Base-by-base conservation (phyloP, 192 early-diverging fungal species). In the Hyaloraphidium curvatum region DNA sequence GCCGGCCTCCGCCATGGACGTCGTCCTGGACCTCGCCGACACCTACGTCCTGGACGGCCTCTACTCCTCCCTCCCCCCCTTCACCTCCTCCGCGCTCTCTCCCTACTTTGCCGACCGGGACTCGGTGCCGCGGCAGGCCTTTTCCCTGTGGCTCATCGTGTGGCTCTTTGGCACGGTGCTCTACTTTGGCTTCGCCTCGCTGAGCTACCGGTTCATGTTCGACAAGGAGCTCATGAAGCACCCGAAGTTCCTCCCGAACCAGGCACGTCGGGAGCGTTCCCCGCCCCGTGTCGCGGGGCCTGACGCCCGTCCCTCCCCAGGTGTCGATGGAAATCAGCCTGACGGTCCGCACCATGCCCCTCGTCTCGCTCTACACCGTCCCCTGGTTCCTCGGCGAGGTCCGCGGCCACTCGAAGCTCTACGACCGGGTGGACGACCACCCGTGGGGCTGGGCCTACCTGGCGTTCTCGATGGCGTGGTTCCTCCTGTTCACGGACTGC, bases 371-470 rank as follows among this genome's bases (percentile, higher is more conserved):
- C 39, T 63, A 91, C 55, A 95, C 91, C 23, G 70, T 83, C 4
- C 94, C 94, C 31, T 93, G 86, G 84, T 89, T 91, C 60, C 64
- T 82, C 40, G 86, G 82, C 39, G 87, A 98, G 63, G 69, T 98
- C 48, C 74, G 75, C 28, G 94, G 91, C 1, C 83, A 91, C 67
- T 90, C 88, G 39, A 64, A 65, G 58, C 66, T 95, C 30, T 91
- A 95, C 73, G 73, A 82, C 56, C 70, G 78, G 2, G 65, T 81
- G 53, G 55, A 70, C 58, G 64, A 61, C 21, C 81, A 80, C 59
- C 43, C 43, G 5, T 48, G 43, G 43, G 89, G 83, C 2, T 86
- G 80, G 74, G 53, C 70, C 25, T 93, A 89, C 59, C 57, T 84
- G 35, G 40, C 78, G 1, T 16, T 82, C 1, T 82, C 79, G 39